phyloP scores from a whole-genome alignment of 495 filamentous ascomycete genomes.

The Xylaria palmicola region DNA sequence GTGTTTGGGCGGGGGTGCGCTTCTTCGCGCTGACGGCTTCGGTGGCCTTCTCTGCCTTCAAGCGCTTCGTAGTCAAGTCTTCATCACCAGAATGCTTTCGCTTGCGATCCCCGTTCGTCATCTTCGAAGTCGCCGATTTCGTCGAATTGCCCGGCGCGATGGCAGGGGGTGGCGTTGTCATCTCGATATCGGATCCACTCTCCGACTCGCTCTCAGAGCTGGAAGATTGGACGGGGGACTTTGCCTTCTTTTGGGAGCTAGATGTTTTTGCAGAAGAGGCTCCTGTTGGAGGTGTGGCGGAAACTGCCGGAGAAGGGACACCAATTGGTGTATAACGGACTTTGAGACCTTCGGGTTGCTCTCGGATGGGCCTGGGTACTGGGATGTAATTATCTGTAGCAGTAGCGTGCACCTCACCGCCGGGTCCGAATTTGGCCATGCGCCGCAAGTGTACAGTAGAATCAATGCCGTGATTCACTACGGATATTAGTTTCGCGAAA shows the following conservation, averaged over 20 bases:
- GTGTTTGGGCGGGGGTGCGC: neutral
- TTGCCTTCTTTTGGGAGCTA: neutral
- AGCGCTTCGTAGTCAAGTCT: conserved; percentile 16
- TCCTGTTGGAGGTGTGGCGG: neutral
- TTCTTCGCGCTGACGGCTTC: conserved; percentile 7
- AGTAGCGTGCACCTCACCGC: conserved; percentile 22
- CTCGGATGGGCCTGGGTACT: conserved; percentile 31
- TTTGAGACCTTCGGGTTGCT: conserved; percentile 47
- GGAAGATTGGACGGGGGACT: conserved; percentile 5
- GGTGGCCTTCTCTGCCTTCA: conserved; percentile 17
- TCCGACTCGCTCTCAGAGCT: conserved; percentile 27
- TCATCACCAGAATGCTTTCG: conserved; percentile 24
- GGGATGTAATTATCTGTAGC: conserved; percentile 24
- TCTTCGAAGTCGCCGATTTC: conserved; percentile 21
- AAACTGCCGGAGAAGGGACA: conserved; percentile 23
- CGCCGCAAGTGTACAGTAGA: conserved; percentile 44
- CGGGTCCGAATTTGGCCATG: conserved; percentile 39
- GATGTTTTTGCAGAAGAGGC: neutral
- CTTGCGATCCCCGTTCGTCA: conserved; percentile 23
- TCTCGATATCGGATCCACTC: conserved; percentile 33
- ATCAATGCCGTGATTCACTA: conserved; percentile 41
- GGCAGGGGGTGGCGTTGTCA: conserved; percentile 12
- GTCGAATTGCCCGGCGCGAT: conserved; percentile 4
- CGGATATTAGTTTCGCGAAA: conserved; percentile 6
- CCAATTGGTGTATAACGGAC: conserved; percentile 45